Evolutionary conservation across 441 rosid genomes (phyloP).

Genomic region (Corymbia calophylla): DNA sequence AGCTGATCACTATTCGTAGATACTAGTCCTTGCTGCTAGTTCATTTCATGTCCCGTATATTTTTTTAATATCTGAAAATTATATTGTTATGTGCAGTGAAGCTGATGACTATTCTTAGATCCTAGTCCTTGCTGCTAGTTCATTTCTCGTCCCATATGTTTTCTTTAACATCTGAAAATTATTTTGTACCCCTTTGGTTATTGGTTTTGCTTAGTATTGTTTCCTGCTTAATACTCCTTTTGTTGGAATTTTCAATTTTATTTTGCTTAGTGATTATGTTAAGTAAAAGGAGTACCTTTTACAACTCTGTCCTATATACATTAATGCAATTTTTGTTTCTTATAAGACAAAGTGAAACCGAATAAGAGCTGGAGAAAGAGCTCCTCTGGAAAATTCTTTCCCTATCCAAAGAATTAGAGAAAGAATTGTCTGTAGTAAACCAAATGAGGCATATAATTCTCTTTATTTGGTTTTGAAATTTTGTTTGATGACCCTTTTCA

Average conservation of each 20-base stretch:
- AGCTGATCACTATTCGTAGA: not conserved
- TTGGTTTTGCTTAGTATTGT: not conserved
- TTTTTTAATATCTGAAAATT: not conserved
- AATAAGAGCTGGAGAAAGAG: not conserved
- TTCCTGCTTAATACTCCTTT: not conserved
- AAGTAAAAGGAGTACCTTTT: not conserved
- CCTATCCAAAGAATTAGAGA: not conserved
- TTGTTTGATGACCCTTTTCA: not conserved
- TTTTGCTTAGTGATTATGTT: not conserved
- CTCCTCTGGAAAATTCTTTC: not conserved
- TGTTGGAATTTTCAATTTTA: not conserved
- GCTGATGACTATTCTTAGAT: too few species aligned
- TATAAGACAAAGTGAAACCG: not conserved
- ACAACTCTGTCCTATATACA: not conserved
- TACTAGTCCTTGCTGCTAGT: not conserved
- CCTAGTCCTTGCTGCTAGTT: too few species aligned
- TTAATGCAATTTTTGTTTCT: not conserved
- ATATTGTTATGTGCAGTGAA: not conserved
- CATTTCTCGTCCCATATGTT: not conserved
- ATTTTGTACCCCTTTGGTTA: not conserved
- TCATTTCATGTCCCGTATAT: not conserved
- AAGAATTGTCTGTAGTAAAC: not conserved
- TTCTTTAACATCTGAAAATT: not conserved
- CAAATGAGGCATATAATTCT: not conserved
- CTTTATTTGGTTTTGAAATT: not conserved